Percentiles rank a stretch among this genome's conserved stretches.
phyloP scores from a whole-genome alignment of 1,284 basidiomycete genomes.

The Heterobasidion annosum region DNA sequence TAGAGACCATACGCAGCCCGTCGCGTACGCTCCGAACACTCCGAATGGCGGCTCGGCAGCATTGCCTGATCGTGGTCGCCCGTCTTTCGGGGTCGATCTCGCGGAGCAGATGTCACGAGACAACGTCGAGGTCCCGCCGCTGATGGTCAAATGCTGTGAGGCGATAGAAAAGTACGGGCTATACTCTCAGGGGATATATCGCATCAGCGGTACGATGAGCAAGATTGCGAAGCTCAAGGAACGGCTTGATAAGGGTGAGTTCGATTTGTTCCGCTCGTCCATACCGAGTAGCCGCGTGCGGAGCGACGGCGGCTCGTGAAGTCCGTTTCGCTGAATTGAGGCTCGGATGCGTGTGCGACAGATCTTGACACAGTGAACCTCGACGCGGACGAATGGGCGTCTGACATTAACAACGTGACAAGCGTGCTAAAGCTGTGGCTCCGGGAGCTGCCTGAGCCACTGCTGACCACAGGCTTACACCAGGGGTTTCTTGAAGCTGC shows the following conservation, averaged over 20 bases:
- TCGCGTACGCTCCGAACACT: conserved; percentile 2
- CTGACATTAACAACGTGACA: conserved; percentile 94
- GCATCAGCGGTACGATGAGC: conserved; percentile 87
- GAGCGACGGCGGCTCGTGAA: no score
- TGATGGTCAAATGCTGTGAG: conserved; percentile 85
- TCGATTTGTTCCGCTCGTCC: neutral
- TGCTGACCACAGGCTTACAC: conserved; percentile 82
- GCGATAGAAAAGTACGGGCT: conserved; percentile 91
- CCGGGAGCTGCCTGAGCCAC: conserved; percentile 90
- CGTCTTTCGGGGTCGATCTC: conserved; percentile 88
- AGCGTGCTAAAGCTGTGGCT: conserved; percentile 95
- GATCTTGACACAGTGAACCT: conserved; percentile 83
- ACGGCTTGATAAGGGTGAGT: conserved; percentile 74
- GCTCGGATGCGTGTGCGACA: conserved; percentile 20
- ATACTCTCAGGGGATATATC: conserved; percentile 84
- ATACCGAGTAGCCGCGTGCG: neutral
- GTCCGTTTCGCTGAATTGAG: neutral
- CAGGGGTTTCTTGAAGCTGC: conserved; percentile 93
- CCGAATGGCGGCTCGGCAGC: conserved; percentile 10
- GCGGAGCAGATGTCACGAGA: conserved; percentile 89
- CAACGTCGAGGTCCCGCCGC: conserved; percentile 79
- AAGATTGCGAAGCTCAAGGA: conserved; percentile 82
- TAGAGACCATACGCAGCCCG: conserved; percentile 17
- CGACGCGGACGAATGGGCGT: conserved; percentile 82
- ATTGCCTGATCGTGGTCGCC: conserved; percentile 52